Conservation (phyloP, 768 basidiomycete genomes). For the Pisolithus albus region DNA sequence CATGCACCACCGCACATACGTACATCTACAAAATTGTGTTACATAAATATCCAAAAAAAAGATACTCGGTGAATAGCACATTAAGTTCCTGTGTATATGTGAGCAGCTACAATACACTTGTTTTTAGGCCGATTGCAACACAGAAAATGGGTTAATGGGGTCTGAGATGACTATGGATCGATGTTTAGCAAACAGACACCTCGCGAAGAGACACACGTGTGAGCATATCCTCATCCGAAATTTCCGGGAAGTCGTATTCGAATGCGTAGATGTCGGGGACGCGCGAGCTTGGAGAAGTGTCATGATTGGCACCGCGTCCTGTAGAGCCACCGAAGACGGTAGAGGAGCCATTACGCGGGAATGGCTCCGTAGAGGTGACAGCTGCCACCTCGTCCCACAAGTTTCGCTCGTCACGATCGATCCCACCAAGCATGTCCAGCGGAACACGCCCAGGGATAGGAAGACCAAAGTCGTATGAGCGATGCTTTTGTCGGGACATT, state of each 20-base stretch:
- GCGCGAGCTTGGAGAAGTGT: constrained; percentile 3
- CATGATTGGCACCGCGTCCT: neutral
- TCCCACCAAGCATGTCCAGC: constrained; percentile 3
- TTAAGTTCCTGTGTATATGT: neutral
- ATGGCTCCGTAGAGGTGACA: constrained; percentile 12
- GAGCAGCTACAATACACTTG: neutral
- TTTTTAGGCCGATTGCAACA: too few species aligned
- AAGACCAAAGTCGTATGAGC: neutral
- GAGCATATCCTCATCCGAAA: constrained; percentile 10
- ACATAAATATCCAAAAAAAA: neutral
- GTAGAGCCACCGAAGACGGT: neutral
- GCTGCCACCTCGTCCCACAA: constrained; percentile 25
- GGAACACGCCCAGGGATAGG: constrained; percentile 2
- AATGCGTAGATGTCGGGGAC: constrained; percentile 6
- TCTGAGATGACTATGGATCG: neutral
- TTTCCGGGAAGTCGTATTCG: constrained; percentile 11
- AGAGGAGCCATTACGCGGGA: constrained; percentile 10
- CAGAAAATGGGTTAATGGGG: too few species aligned
- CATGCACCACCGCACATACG: neutral
- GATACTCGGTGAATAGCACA: neutral
- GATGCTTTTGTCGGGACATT: constrained; percentile 3
- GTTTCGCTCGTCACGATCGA: constrained; percentile 21
- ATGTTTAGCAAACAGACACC: constrained; percentile 17
- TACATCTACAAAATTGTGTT: neutral
- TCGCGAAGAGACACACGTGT: constrained; percentile 17